Conservation (phyloP, 2,329 filamentous ascomycete genomes). For the Aspergillus proliferans region DNA sequence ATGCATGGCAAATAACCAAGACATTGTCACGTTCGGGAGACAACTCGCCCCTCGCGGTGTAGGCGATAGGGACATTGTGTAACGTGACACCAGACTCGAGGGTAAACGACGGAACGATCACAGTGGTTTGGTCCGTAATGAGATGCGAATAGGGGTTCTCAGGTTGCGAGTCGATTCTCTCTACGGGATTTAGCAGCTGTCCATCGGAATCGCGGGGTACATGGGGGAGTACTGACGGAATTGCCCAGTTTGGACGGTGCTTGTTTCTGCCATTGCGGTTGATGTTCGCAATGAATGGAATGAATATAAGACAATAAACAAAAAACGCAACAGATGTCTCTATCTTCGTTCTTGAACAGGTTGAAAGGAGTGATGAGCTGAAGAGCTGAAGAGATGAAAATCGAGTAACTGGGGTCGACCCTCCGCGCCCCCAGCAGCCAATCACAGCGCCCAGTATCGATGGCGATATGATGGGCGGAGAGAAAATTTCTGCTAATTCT, state of each 20-base stretch:
- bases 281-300: background rate
- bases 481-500: background rate
- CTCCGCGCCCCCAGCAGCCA: background rate
- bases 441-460: background rate
- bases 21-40: constrained; percentile 54
- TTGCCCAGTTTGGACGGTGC: constrained; percentile 12
- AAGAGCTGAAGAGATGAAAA: background rate
- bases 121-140: constrained; percentile 83
- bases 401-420: background rate
- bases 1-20: constrained; percentile 54
- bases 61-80: constrained; percentile 63
- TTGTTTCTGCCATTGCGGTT: constrained; percentile 18
- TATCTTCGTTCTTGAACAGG: background rate
- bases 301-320: background rate
- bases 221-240: constrained; percentile 34
- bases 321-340: background rate
- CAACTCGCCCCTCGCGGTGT: constrained; percentile 56
- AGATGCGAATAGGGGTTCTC: constrained; percentile 86
- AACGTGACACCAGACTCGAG: constrained; percentile 87
- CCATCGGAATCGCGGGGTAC: constrained; percentile 8
- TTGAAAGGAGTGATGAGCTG: background rate
- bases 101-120: constrained; percentile 79
- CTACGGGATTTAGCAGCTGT: constrained; percentile 51
- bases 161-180: constrained; percentile 57
- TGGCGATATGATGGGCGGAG: background rate